These are phyloP conservation scores for Tagetes erecta DNA, from an alignment of 129 eudicot species.

Conservation along the genomic window DNA sequence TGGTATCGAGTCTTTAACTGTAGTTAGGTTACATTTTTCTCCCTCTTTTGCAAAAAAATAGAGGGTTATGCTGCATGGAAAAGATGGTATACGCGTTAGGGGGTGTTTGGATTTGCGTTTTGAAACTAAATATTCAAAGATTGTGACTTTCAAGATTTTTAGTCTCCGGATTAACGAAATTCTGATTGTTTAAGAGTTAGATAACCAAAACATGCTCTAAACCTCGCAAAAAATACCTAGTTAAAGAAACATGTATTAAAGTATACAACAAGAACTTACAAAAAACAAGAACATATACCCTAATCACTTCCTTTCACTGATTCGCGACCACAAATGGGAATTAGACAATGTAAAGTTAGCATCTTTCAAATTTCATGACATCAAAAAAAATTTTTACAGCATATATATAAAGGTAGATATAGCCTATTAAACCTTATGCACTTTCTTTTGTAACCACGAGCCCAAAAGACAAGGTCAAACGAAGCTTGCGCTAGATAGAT, in stretches of 20 bases:
- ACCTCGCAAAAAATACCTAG: neutral
- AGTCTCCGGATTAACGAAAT: neutral
- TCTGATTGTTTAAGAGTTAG: neutral
- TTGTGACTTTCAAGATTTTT: neutral
- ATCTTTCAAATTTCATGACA: neutral
- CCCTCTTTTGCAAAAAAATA: slow-evolving; percentile 94
- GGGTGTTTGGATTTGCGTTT: neutral
- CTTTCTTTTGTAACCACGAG: neutral
- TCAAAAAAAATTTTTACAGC: neutral
- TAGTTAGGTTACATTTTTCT: slow-evolving; percentile 63
- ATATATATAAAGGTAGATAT: neutral
- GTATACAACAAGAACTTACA: neutral
- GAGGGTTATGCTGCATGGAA: slow-evolving; percentile 61
- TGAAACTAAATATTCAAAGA: neutral
- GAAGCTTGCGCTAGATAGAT: neutral
- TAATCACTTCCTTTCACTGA: neutral
- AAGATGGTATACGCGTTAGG: neutral
- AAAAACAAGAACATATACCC: neutral
- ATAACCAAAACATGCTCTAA: too few relatives aligned
- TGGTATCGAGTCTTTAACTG: slow-evolving; percentile 48
- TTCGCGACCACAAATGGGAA: too few relatives aligned
- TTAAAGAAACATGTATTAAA: neutral
- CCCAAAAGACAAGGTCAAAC: neutral
- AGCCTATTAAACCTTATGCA: neutral
- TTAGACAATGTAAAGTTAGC: too few relatives aligned